Evolutionary conservation across 441 rosid species (phyloP).

Genomic region (Pelargonium cotyledonis): DNA sequence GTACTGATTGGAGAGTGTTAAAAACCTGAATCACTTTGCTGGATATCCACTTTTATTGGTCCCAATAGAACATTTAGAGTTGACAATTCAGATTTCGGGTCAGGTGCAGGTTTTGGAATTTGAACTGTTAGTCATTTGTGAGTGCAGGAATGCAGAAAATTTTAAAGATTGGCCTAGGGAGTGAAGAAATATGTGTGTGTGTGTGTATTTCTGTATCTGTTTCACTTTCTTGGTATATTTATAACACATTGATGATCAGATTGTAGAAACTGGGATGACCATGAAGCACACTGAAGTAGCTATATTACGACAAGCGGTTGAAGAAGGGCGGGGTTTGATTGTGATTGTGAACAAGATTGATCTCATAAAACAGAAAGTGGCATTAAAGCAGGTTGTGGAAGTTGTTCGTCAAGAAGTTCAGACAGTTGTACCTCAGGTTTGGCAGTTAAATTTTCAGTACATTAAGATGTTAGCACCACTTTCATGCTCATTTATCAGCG

Average conservation of each 20-base stretch:
- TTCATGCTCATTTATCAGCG: background rate
- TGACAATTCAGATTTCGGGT: background rate
- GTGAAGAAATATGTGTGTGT: too few species aligned
- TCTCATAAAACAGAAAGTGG: slow-evolving; percentile 52
- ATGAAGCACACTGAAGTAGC: slow-evolving; percentile 95
- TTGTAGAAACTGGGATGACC: slow-evolving; percentile 63
- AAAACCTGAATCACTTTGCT: too few species aligned
- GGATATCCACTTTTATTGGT: too few species aligned
- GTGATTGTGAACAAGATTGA: slow-evolving; percentile 93
- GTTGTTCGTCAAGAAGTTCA: slow-evolving; percentile 90
- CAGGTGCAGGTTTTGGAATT: too few species aligned
- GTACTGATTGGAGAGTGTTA: too few species aligned
- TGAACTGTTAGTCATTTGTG: too few species aligned
- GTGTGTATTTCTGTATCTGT: slow-evolving; percentile 6
- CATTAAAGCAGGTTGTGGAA: slow-evolving; percentile 66
- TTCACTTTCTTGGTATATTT: slow-evolving; percentile 10
- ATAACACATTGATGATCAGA: slow-evolving; percentile 30
- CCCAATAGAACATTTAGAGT: too few species aligned
- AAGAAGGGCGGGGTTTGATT: slow-evolving; percentile 93
- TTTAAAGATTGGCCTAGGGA: too few species aligned
- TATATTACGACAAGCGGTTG: slow-evolving; percentile 82
- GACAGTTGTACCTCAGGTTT: slow-evolving; percentile 86
- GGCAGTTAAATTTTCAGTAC: slow-evolving; percentile 5
- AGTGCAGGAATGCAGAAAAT: too few species aligned
- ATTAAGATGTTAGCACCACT: background rate